Percentiles rank a stretch among this genome's conserved stretches.
These are phyloP conservation scores for Rhynchosporium agropyri DNA, from an alignment of 2,329 filamentous ascomycete species.

Conservation along the genomic window DNA sequence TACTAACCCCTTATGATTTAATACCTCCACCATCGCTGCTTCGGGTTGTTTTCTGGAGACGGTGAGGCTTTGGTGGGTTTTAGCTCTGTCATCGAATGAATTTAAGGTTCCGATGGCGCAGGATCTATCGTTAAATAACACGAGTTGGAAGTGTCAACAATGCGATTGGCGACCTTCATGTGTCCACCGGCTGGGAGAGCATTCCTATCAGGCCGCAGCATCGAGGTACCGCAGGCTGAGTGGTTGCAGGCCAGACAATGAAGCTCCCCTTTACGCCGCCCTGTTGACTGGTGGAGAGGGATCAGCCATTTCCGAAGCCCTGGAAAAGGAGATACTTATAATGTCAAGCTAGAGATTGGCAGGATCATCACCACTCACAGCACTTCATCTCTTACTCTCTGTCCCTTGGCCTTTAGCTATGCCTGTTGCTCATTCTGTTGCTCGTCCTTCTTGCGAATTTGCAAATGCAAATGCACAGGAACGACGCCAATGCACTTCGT, in stretches of 20 bases:
- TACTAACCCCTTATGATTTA: constrained; percentile 18
- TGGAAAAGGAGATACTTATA: background rate
- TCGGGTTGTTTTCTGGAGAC: background rate
- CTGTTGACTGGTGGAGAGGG: constrained; percentile 13
- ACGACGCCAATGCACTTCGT: background rate
- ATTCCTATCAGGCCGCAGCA: background rate
- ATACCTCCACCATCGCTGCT: background rate
- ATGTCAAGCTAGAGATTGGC: constrained; percentile 2
- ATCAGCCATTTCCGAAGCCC: constrained; percentile 22
- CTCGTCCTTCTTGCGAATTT: background rate
- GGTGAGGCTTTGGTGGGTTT: background rate
- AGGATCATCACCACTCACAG: constrained; percentile 18
- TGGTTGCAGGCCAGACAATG: constrained; percentile 2
- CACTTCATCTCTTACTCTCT: background rate
- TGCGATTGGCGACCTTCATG: constrained; percentile 2
- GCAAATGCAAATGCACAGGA: background rate
- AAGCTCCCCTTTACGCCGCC: constrained; percentile 1
- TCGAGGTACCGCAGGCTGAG: constrained; percentile 1
- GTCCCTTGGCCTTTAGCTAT: too few relatives aligned
- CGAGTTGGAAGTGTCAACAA: background rate
- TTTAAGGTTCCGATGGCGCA: background rate
- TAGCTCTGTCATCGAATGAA: background rate
- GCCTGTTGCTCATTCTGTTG: background rate
- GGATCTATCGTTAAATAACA: background rate
- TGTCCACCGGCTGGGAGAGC: background rate